A percentile compares a stretch with the other conserved stretches of the same genome.
Evolutionary conservation across 352 stramenopile species (phyloP).

Genomic region (Pythium aristosporum): DNA sequence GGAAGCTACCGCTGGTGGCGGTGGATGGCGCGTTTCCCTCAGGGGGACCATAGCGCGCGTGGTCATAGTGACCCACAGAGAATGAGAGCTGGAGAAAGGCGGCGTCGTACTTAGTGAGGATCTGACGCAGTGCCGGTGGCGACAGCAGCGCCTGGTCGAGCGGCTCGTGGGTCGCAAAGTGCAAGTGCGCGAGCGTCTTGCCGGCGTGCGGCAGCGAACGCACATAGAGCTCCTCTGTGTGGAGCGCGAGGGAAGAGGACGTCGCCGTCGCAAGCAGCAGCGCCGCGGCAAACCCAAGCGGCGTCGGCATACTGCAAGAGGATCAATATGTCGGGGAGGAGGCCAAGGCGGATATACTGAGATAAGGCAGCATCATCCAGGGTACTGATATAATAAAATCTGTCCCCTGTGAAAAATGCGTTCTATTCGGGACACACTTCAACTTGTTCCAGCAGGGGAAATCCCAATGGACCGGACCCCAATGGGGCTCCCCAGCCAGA

Average conservation of each 20-base stretch:
- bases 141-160: slow-evolving; percentile 28
- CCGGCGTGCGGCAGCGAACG: slow-evolving; percentile 42
- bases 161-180: slow-evolving; percentile 40
- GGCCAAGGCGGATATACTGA: neutral
- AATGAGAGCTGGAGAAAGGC: slow-evolving; percentile 72
- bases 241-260: slow-evolving; percentile 21
- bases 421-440: slow-evolving; percentile 14
- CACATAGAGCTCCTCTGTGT: slow-evolving; percentile 51
- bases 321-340: neutral
- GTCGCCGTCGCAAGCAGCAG: neutral
- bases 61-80: slow-evolving; percentile 53
- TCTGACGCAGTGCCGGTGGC: slow-evolving; percentile 63
- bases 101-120: slow-evolving; percentile 68
- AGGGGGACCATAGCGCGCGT: slow-evolving; percentile 44
- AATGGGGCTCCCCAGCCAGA: no score
- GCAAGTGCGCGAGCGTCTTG: slow-evolving; percentile 60
- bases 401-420: neutral
- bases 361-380: neutral
- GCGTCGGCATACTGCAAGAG: neutral
- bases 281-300: neutral
- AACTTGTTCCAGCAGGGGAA: slow-evolving; percentile 1
- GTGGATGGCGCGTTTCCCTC: neutral
- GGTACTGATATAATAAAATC: slow-evolving; percentile 1
- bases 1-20: slow-evolving; percentile 14
- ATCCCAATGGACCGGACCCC: neutral